phyloP scores from a whole-genome alignment of 352 stramenopile species.

The Phytophthora capsici region DNA sequence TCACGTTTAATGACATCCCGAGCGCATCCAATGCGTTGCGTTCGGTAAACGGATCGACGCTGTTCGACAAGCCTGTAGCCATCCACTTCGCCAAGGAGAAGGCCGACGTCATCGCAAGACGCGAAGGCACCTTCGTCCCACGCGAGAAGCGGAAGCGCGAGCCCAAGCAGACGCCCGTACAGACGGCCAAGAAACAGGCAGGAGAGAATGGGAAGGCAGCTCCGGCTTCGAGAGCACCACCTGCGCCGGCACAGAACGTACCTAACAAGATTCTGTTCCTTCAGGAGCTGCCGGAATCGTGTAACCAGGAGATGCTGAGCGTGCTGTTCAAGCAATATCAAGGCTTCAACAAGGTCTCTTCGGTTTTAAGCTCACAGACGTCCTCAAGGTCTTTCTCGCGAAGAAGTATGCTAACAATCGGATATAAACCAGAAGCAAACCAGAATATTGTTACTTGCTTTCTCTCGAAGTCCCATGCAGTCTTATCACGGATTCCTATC shows the following conservation, averaged over 20 bases:
- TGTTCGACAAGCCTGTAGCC: constrained; percentile 91
- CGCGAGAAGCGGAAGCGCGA: constrained; percentile 87
- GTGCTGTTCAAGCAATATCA: constrained; percentile 98
- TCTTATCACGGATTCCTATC: too few species aligned
- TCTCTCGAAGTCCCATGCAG: too few species aligned
- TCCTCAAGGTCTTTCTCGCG: constrained; percentile 84
- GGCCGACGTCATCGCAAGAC: constrained; percentile 77
- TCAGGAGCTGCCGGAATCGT: constrained; percentile 92
- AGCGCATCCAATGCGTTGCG: constrained; percentile 90
- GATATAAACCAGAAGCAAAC: too few species aligned
- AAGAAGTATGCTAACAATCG: too few species aligned
- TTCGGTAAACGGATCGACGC: constrained; percentile 83
- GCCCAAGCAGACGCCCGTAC: constrained; percentile 39
- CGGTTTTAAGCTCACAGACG: constrained; percentile 87
- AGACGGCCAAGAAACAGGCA: constrained; percentile 34
- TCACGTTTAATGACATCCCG: constrained; percentile 91
- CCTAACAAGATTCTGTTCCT: constrained; percentile 95
- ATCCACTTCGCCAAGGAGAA: constrained; percentile 88
- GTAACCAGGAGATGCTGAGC: constrained; percentile 96
- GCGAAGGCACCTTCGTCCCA: constrained; percentile 76
- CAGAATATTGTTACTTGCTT: too few species aligned
- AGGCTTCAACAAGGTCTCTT: constrained; percentile 92
- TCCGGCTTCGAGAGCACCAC: constrained; percentile 32
- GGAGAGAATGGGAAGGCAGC: constrained; percentile 23
- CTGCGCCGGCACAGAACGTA: constrained; percentile 57